These are phyloP conservation scores for Mariannaea elegans DNA, from an alignment of 2,329 filamentous ascomycete species.

Conservation along the genomic window DNA sequence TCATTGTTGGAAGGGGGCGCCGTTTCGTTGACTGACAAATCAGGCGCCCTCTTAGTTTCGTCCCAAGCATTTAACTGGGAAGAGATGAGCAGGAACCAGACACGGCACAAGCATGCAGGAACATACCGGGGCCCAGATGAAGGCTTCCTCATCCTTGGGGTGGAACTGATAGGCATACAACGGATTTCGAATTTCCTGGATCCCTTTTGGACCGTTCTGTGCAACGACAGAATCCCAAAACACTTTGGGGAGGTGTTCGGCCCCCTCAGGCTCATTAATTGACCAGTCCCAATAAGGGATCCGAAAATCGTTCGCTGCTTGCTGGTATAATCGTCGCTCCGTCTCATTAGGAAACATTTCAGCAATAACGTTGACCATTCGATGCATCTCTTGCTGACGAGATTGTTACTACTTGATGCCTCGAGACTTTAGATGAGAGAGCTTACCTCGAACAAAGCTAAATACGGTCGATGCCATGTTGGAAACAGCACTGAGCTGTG, in stretches of 20 bases:
- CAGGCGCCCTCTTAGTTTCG: slow-evolving; percentile 67
- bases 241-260: slow-evolving; percentile 56
- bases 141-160: slow-evolving; percentile 65
- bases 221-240: slow-evolving; percentile 60
- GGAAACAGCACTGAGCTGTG: slow-evolving; percentile 81
- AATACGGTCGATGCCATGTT: slow-evolving; percentile 85
- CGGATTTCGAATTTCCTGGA: slow-evolving; percentile 67
- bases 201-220: slow-evolving; percentile 64
- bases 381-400: slow-evolving; percentile 48
- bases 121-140: slow-evolving; percentile 69
- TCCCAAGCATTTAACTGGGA: slow-evolving; percentile 66
- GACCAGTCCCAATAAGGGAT: slow-evolving; percentile 71
- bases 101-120: background rate
- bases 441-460: slow-evolving; percentile 67
- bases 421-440: background rate
- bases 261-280: slow-evolving; percentile 54
- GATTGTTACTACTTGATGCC: slow-evolving; percentile 24
- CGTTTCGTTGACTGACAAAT: slow-evolving; percentile 39
- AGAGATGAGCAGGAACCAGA: background rate
- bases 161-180: slow-evolving; percentile 69
- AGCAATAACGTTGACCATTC: slow-evolving; percentile 54
- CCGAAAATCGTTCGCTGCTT: slow-evolving; percentile 60
- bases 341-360: slow-evolving; percentile 56
- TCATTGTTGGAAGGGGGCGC: slow-evolving; percentile 65
- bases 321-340: slow-evolving; percentile 58